A percentile compares a stretch with the other conserved stretches of the same genome.
Evolutionary conservation across 306 rosid species (phyloP).

Genomic region (Malus orientalis): DNA sequence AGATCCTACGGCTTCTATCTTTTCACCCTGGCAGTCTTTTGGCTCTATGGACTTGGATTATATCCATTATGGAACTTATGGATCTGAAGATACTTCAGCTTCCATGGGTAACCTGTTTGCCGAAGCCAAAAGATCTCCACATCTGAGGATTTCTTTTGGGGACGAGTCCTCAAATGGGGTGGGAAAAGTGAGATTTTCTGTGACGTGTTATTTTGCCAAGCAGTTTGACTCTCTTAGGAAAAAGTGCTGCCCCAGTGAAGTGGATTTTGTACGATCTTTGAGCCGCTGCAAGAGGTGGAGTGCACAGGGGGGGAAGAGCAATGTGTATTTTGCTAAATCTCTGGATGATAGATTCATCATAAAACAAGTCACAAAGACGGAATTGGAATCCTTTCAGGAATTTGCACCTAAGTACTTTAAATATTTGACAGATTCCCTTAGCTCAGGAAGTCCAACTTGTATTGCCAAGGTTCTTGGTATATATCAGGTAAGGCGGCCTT

Average conservation of each 20-base stretch:
- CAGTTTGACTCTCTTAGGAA: slow-evolving; percentile 78
- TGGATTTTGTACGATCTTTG: slow-evolving; percentile 78
- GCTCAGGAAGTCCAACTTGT: slow-evolving; percentile 86
- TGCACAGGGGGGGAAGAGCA: slow-evolving; percentile 99
- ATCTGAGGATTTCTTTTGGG: slow-evolving; percentile 63
- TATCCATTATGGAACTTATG: slow-evolving; percentile 57
- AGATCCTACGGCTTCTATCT: slow-evolving; percentile 48
- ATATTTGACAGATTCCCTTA: slow-evolving; percentile 60
- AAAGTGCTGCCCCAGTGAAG: slow-evolving; percentile 79
- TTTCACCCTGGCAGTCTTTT: slow-evolving; percentile 70
- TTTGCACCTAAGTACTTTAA: slow-evolving; percentile 81
- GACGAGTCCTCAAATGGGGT: slow-evolving; percentile 61
- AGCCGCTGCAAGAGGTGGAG: slow-evolving; percentile 90
- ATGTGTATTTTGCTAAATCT: slow-evolving; percentile 92
- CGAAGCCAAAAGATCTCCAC: slow-evolving; percentile 65
- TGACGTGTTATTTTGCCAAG: slow-evolving; percentile 88
- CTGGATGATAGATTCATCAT: slow-evolving; percentile 87
- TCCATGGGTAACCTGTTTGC: slow-evolving; percentile 52
- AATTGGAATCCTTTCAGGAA: slow-evolving; percentile 86
- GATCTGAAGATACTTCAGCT: slow-evolving; percentile 73
- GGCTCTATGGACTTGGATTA: slow-evolving; percentile 68
- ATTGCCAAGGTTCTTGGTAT: slow-evolving; percentile 95
- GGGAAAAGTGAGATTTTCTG: slow-evolving; percentile 76
- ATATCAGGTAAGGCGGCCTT: slow-evolving; percentile 58
- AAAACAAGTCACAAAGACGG: slow-evolving; percentile 90